Conservation (phyloP, 345 rosid genomes). For the Luvunga scandens region DNA sequence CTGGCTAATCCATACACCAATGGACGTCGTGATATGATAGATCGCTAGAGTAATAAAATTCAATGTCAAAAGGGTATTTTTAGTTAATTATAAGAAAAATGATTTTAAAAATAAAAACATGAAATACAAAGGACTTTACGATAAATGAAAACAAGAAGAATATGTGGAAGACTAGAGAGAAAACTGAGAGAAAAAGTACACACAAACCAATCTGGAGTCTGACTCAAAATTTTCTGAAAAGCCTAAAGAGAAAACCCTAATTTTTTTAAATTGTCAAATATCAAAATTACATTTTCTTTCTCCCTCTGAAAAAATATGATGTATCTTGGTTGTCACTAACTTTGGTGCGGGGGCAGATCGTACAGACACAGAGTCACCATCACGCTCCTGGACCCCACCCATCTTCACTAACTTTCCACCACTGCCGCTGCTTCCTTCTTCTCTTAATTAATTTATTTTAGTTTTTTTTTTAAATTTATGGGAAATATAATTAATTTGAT, state of each 20-base stretch:
- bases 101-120: background rate
- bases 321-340: background rate
- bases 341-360: slow-evolving; percentile 16
- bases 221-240: background rate
- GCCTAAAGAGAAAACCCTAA: background rate
- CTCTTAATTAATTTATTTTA: too few relatives aligned
- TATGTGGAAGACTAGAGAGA: too few relatives aligned
- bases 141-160: too few relatives aligned
- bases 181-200: background rate
- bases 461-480: background rate
- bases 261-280: background rate
- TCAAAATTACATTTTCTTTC: background rate
- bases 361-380: slow-evolving; percentile 11
- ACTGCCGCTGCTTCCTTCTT: background rate
- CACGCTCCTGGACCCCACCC: background rate
- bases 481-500: background rate
- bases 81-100: background rate
- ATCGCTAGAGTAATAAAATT: too few relatives aligned
- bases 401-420: background rate
- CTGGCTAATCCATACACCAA: background rate
- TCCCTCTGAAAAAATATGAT: background rate
- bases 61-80: background rate
- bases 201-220: background rate
- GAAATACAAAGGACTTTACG: background rate
- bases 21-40: background rate